phyloP scores from a whole-genome alignment of 441 rosid genomes.

The Populus tomentosa region DNA sequence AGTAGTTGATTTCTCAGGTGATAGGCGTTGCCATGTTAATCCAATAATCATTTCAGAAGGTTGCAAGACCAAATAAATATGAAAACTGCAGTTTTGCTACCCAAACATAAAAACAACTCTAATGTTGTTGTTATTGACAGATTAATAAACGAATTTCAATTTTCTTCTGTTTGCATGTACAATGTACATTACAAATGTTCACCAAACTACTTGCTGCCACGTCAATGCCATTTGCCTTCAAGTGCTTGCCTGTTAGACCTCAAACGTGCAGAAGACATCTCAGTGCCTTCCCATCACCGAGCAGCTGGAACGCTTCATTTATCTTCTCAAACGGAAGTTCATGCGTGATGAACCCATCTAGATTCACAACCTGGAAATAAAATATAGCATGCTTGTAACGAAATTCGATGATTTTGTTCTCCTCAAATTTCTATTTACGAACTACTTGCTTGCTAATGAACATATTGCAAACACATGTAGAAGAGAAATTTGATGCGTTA shows the following conservation, averaged over 20 bases:
- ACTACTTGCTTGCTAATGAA: background rate
- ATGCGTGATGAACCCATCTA: slow-evolving; percentile 1
- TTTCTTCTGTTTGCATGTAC: background rate
- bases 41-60: too few relatives aligned
- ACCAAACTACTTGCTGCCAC: background rate
- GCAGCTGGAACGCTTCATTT: slow-evolving; percentile 1
- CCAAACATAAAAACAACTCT: background rate
- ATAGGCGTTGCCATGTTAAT: background rate
- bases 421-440: background rate
- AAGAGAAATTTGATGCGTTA: too few relatives aligned
- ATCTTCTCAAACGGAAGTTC: background rate
- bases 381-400: background rate
- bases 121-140: background rate
- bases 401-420: background rate
- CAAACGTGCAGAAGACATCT: slow-evolving; percentile 23
- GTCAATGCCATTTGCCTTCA: background rate
- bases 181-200: background rate
- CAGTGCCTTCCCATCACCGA: background rate
- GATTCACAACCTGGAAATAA: background rate
- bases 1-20: background rate
- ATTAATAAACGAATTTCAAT: background rate
- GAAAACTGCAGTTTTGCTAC: background rate
- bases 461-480: too few relatives aligned
- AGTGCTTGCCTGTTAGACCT: background rate
- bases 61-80: background rate